Conservation (phyloP, 148 eudicot genomes). For the Rhododendron simsii region DNA sequence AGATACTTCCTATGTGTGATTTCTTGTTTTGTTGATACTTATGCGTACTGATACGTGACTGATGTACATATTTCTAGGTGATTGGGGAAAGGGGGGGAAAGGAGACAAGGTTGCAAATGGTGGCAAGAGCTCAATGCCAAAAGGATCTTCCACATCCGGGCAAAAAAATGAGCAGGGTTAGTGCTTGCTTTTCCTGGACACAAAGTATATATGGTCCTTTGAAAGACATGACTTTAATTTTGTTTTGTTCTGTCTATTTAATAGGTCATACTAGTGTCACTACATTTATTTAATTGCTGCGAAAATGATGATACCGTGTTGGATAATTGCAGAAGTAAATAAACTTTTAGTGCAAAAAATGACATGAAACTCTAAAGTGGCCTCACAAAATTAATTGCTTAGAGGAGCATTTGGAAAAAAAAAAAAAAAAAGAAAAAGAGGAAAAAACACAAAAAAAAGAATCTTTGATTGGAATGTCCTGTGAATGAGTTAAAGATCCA, state of each 20-base stretch:
- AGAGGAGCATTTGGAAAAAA: not conserved
- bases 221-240: not conserved
- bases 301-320: not conserved
- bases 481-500: not conserved
- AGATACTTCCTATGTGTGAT: not conserved
- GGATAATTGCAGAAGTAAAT: not conserved
- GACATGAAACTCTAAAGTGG: not conserved
- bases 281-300: not conserved
- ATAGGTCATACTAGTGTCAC: not conserved
- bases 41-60: not conserved
- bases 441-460: too few species aligned
- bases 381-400: not conserved
- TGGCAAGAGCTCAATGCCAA: slow-evolving; percentile 39
- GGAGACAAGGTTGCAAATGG: slow-evolving; percentile 51
- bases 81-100: slow-evolving; percentile 48
- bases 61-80: slow-evolving; percentile 16
- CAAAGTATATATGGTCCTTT: not conserved
- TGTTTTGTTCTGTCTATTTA: not conserved
- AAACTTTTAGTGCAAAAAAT: not conserved
- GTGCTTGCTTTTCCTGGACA: slow-evolving; percentile 13
- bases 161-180: slow-evolving; percentile 59
- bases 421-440: too few species aligned
- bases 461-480: not conserved
- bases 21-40: not conserved
- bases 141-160: slow-evolving; percentile 36